phyloP scores from a whole-genome alignment of 2,329 filamentous ascomycete species.

The Lachnellula occidentalis region DNA sequence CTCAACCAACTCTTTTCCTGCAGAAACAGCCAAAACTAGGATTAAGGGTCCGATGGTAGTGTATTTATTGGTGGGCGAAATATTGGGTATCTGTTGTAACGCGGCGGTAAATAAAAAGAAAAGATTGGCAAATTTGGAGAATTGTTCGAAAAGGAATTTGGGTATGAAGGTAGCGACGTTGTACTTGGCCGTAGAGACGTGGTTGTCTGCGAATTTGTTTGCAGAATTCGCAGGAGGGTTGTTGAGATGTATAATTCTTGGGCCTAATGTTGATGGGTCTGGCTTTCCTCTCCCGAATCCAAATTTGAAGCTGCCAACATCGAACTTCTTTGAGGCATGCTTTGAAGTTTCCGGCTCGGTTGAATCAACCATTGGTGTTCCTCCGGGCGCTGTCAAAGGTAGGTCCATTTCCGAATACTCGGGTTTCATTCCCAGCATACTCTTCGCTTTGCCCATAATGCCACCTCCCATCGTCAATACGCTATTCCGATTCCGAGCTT shows the following conservation, averaged over 20 bases:
- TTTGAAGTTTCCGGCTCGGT: conserved; percentile 41
- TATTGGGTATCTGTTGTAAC: conserved; percentile 88
- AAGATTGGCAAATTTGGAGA: conserved; percentile 97
- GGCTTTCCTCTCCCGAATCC: conserved; percentile 79
- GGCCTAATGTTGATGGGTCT: conserved; percentile 86
- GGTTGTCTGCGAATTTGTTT: conserved; percentile 93
- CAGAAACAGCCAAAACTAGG: conserved; percentile 89
- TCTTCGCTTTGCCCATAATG: conserved; percentile 80
- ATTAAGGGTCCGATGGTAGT: conserved; percentile 94
- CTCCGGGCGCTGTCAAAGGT: conserved; percentile 75
- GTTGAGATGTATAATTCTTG: conserved; percentile 90
- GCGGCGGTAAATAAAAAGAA: conserved; percentile 98
- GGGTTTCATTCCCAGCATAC: conserved; percentile 78
- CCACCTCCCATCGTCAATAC: conserved; percentile 83
- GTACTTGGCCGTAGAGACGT: conserved; percentile 97
- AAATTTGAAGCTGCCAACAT: conserved; percentile 80
- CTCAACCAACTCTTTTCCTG: conserved; percentile 88
- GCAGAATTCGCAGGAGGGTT: conserved; percentile 85
- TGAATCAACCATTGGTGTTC: conserved; percentile 40
- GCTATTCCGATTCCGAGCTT: conserved; percentile 77
- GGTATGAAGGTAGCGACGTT: conserved; percentile 88
- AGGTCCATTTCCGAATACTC: conserved; percentile 98
- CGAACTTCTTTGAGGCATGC: conserved; percentile 50
- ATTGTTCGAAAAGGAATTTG: conserved; percentile 97
- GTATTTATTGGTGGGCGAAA: conserved; percentile 91